Evolutionary conservation across 2,329 filamentous ascomycete genomes (phyloP).

Genomic region (Fusarium cyanostomum): DNA sequence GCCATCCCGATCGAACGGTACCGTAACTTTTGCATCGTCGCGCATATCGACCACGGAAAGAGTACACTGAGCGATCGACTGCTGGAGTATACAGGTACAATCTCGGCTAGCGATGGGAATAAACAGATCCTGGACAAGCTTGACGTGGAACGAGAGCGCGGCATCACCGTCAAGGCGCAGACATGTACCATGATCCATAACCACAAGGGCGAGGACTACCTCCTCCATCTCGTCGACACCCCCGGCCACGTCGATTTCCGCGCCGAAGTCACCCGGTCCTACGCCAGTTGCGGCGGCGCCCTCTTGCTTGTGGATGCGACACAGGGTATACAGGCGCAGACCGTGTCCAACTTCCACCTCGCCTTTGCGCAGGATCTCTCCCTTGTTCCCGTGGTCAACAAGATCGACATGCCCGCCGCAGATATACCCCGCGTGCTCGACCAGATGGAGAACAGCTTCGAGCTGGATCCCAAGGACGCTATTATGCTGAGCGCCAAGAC

Average conservation of each 20-base stretch:
- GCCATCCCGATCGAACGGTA: slow-evolving; percentile 81
- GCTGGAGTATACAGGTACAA: slow-evolving; percentile 93
- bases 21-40: slow-evolving; percentile 98
- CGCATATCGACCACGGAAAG: slow-evolving; percentile 98
- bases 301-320: slow-evolving; percentile 93
- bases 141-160: slow-evolving; percentile 93
- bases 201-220: slow-evolving; percentile 84
- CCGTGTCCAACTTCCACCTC: slow-evolving; percentile 97
- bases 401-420: slow-evolving; percentile 90
- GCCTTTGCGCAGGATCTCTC: slow-evolving; percentile 91
- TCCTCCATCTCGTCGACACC: slow-evolving; percentile 95
- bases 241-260: slow-evolving; percentile 98
- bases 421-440: slow-evolving; percentile 86
- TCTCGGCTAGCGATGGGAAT: slow-evolving; percentile 80
- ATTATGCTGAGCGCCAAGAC: slow-evolving; percentile 90
- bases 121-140: slow-evolving; percentile 98
- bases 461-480: slow-evolving; percentile 79
- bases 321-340: slow-evolving; percentile 97
- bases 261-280: slow-evolving; percentile 93
- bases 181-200: slow-evolving; percentile 98
- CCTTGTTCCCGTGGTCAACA: slow-evolving; percentile 94
- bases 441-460: slow-evolving; percentile 87
- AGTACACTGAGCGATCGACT: slow-evolving; percentile 93
- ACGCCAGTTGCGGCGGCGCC: slow-evolving; percentile 94
- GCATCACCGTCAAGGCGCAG: slow-evolving; percentile 98